A percentile compares a stretch with the other conserved stretches of the same genome.
phyloP scores from a whole-genome alignment of 805 yeast genomes.

The Ogataea thermomethanolica region DNA sequence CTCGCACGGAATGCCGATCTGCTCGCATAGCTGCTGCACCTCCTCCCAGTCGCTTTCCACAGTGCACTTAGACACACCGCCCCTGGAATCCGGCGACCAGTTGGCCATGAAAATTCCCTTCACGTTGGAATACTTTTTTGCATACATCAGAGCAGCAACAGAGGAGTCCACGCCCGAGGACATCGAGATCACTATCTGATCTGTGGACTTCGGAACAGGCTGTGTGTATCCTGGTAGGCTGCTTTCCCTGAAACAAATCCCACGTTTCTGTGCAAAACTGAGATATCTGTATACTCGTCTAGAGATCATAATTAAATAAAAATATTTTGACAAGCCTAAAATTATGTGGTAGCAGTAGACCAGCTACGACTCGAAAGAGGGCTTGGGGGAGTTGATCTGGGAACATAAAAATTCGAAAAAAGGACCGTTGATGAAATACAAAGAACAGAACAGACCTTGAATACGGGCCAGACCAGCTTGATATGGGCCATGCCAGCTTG shows the following conservation, averaged over 20 bases:
- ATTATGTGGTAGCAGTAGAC: too few relatives aligned
- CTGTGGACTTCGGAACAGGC: slow-evolving; percentile 43
- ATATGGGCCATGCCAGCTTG: too few relatives aligned
- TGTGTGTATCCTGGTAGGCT: slow-evolving; percentile 6
- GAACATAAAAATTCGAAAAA: too few relatives aligned
- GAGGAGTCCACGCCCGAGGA: slow-evolving; percentile 97
- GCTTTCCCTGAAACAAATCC: not conserved
- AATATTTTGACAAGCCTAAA: not conserved
- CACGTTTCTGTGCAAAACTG: not conserved
- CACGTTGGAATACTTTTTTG: slow-evolving; percentile 55
- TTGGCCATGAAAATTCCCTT: slow-evolving; percentile 91
- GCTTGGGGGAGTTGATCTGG: too few relatives aligned
- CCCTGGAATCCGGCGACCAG: slow-evolving; percentile 53
- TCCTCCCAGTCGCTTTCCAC: slow-evolving; percentile 83
- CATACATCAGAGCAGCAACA: slow-evolving; percentile 61
- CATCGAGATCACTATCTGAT: slow-evolving; percentile 81
- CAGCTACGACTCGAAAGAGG: too few relatives aligned
- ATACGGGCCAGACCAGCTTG: too few relatives aligned
- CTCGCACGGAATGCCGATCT: slow-evolving; percentile 63
- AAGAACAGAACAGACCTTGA: too few relatives aligned
- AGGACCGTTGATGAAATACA: too few relatives aligned
- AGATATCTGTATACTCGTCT: not conserved
- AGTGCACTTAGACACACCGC: slow-evolving; percentile 49
- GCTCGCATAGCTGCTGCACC: slow-evolving; percentile 60
- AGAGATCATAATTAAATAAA: slow-evolving; percentile 1